Evolutionary conservation across 176 grass and related monocot species (phyloP).

Genomic region (Lolium multiflorum): DNA sequence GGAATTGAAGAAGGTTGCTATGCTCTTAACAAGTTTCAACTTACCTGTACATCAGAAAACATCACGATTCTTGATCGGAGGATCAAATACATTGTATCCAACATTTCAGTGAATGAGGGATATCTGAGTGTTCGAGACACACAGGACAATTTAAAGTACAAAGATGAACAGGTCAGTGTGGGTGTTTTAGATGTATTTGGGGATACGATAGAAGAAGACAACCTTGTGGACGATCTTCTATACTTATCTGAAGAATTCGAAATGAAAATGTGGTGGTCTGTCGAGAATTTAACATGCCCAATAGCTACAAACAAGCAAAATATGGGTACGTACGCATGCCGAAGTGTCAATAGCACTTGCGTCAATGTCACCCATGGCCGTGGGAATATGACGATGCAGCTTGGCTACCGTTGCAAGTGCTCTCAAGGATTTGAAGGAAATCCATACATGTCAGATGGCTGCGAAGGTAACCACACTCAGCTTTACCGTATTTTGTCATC

Average conservation of each 20-base stretch:
- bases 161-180: fast-evolving
- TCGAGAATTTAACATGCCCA: background rate
- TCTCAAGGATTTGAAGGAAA: conserved; percentile 32
- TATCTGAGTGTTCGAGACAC: background rate
- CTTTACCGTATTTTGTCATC: background rate
- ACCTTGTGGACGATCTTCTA: background rate
- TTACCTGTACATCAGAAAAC: conserved; percentile 6
- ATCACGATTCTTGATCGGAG: background rate
- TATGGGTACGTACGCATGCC: background rate
- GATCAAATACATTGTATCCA: background rate
- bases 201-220: no score
- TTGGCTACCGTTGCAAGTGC: conserved; percentile 57
- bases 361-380: background rate
- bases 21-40: background rate
- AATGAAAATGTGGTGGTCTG: conserved; percentile 16
- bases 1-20: conserved; percentile 39
- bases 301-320: background rate
- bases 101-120: conserved; percentile 11
- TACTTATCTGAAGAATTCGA: background rate
- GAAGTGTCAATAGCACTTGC: background rate
- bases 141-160: background rate
- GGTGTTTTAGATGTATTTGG: no score
- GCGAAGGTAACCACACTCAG: conserved; percentile 22
- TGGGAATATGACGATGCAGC: background rate
- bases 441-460: conserved; percentile 44